phyloP scores from a whole-genome alignment of 176 grass and related monocot genomes.

The Saccharum spontaneum region DNA sequence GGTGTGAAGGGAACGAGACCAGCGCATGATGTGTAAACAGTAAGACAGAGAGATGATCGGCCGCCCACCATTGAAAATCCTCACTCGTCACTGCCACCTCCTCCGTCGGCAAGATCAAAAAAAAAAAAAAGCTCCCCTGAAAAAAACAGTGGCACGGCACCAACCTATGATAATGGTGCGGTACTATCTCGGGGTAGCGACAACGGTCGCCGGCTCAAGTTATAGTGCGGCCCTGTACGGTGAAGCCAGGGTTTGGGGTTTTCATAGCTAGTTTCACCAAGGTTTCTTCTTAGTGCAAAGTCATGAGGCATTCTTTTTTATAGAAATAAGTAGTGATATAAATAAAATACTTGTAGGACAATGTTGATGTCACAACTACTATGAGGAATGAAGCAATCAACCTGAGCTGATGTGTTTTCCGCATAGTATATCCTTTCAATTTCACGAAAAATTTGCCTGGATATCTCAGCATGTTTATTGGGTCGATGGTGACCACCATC shows the following conservation, averaged over 20 bases:
- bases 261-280: background rate
- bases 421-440: conserved; percentile 69
- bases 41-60: too few relatives aligned
- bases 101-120: too few relatives aligned
- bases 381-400: conserved; percentile 26
- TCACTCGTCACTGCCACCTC: too few relatives aligned
- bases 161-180: too few relatives aligned
- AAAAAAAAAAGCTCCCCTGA: too few relatives aligned
- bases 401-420: conserved; percentile 64
- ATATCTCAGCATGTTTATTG: conserved; percentile 92
- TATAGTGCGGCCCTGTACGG: too few relatives aligned
- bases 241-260: background rate
- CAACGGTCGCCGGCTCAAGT: too few relatives aligned
- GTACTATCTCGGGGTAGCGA: too few relatives aligned
- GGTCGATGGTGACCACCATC: conserved; percentile 87
- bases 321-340: conserved; percentile 3
- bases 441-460: conserved; percentile 86
- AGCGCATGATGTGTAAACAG: too few relatives aligned
- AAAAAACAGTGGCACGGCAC: too few relatives aligned
- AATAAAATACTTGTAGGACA: background rate
- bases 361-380: background rate
- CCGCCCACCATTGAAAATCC: too few relatives aligned
- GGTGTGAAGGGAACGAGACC: too few relatives aligned
- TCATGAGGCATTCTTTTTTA: background rate
- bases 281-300: background rate